Percentiles rank a stretch among this genome's conserved stretches.
Conservation (phyloP, 2,329 filamentous ascomycete species). For the Alternaria triticina region DNA sequence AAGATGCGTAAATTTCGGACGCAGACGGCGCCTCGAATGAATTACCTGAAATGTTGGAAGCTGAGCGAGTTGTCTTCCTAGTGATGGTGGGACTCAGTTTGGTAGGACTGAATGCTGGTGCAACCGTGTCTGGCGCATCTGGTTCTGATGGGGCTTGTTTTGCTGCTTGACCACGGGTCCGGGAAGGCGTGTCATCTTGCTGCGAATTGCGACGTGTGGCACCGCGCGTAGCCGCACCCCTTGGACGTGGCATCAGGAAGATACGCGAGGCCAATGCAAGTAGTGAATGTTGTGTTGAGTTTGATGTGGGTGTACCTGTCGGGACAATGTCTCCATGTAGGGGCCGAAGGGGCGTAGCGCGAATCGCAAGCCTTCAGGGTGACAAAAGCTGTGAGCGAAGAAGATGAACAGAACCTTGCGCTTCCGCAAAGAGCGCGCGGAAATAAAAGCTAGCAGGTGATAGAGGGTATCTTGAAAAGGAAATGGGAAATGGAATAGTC, state of each 20-base stretch:
- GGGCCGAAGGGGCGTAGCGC: conserved; percentile 42
- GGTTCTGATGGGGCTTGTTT: conserved; percentile 38
- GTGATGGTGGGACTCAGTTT: conserved; percentile 35
- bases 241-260: conserved; percentile 33
- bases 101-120: conserved; percentile 33
- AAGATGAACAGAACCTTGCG: conserved; percentile 30
- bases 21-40: conserved; percentile 35
- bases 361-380: conserved; percentile 41
- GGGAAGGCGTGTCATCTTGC: conserved; percentile 42
- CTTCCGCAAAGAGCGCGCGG: conserved; percentile 18
- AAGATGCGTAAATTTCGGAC: conserved; percentile 40
- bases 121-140: conserved; percentile 33
- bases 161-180: conserved; percentile 42
- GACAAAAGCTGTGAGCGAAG: conserved; percentile 31
- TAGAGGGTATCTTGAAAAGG: conserved; percentile 23
- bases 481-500: conserved; percentile 25
- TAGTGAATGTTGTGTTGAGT: conserved; percentile 11
- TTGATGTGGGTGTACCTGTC: conserved; percentile 18
- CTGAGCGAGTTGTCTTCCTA: conserved; percentile 45
- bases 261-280: not conserved
- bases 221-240: conserved; percentile 34
- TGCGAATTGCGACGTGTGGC: conserved; percentile 39
- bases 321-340: conserved; percentile 32
- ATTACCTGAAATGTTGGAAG: conserved; percentile 45
- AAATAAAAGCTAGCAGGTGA: conserved; percentile 15